Conservation (phyloP, 495 filamentous ascomycete species). For the Lasiosphaeria ovina region DNA sequence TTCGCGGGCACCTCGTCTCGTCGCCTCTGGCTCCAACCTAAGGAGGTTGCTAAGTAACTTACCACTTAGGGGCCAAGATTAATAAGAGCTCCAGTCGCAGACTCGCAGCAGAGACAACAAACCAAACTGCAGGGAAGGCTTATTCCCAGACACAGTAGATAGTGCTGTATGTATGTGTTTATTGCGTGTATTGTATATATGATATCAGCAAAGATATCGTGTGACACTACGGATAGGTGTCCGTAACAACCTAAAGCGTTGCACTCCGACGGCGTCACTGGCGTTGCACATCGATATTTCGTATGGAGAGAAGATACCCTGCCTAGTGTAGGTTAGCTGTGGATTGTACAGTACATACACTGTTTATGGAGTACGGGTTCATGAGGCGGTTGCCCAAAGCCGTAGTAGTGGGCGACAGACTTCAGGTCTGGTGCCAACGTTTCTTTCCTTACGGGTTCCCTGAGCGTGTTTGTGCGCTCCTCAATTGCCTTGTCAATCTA, state of each 20-base stretch:
- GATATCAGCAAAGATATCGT: constrained; percentile 29
- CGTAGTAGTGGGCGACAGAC: no score
- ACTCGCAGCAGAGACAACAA: constrained; percentile 22
- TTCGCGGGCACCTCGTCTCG: constrained; percentile 20
- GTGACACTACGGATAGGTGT: constrained; percentile 24
- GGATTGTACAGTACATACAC: no score
- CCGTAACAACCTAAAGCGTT: constrained; percentile 26
- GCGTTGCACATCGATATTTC: not conserved
- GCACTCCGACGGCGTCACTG: constrained; percentile 19
- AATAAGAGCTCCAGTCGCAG: constrained; percentile 18
- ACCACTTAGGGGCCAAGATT: constrained; percentile 30
- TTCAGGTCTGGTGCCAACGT: not conserved
- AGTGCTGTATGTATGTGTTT: no score
- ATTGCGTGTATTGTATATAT: no score
- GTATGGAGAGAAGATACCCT: no score
- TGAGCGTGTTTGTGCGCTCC: not conserved
- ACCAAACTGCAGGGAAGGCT: constrained; percentile 26
- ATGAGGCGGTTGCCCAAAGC: no score
- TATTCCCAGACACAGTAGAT: constrained; percentile 5
- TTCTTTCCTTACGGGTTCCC: not conserved
- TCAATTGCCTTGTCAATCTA: constrained; percentile 10
- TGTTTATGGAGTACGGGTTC: no score
- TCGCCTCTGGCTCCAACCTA: constrained; percentile 10
- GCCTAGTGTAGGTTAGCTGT: no score
- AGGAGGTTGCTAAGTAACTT: constrained; percentile 20